Evolutionary conservation across 371 early-diverging fungal genomes (phyloP), one percentile per base, ranked within the genome.

Genomic region (Mucor plumbeus): DNA sequence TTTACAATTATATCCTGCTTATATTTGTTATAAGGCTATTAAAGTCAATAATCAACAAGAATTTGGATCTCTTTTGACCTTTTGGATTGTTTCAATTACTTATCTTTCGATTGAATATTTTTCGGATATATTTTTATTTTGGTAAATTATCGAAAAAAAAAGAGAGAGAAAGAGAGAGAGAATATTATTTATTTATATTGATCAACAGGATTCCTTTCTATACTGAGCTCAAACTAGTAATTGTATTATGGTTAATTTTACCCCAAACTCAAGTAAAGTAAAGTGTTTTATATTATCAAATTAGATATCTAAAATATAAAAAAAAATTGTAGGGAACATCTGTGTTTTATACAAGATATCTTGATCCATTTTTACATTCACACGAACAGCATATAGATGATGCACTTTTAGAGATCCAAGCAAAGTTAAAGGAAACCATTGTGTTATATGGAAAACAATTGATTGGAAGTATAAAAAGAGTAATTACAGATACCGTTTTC

Each of bases 161-260:
- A n/a, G n/a, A n/a, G n/a, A n/a, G n/a, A n/a, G n/a, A n/a, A 54
- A 34, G 55, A 5, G 7, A 7, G 7, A 14, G 15, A 55, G 38
- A 17, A 50, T 21, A 9, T 17, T 13, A n/a, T 7, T 48, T 13
- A 21, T 54, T 6, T 15, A 53, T 8, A 19, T 38, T 31, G 21
- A 33, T 56, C n/a, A 54, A 53, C 59, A 82, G 83, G 83, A 19
- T 83, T 15, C 83, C 83, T 13, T 80, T 83, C 55, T 83, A 83
- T 47, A 69, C 60, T 15, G 79, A 80, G 43, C 47, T 79, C 39
- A 83, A 83, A 50, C 40, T 79, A 0, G 10, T 76, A 0, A 15
- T 83, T 34, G 59, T 80, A 10, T 10, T 83, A 57, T 83, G 80
- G 80, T 63, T 83, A 10, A 83, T 80, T 10, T 61, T 83, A 8